phyloP scores from a whole-genome alignment of 2,329 filamentous ascomycete species.

The Dothideomycetidae sp. region DNA sequence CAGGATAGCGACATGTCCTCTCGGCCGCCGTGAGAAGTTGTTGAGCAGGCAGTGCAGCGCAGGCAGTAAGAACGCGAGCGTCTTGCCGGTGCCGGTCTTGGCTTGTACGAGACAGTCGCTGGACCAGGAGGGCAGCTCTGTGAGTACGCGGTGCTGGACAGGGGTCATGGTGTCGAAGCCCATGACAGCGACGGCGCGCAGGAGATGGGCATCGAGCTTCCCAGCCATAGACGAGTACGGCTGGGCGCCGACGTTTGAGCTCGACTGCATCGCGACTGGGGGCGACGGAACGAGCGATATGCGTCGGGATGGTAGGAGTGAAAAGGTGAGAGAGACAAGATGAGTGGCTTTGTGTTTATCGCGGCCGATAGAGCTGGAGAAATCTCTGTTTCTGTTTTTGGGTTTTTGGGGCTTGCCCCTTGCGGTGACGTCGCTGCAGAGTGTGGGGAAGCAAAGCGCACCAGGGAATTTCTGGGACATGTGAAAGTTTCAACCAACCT shows the following conservation, averaged over 20 bases:
- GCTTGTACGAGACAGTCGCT: slow-evolving; percentile 48
- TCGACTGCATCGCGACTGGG: too few species aligned
- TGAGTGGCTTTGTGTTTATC: too few species aligned
- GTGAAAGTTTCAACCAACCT: too few species aligned
- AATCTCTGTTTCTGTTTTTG: too few species aligned
- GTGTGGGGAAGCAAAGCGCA: too few species aligned
- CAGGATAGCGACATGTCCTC: slow-evolving; percentile 75
- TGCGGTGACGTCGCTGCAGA: too few species aligned
- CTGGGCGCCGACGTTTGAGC: slow-evolving; percentile 1
- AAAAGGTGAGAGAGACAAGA: too few species aligned
- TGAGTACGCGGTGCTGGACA: slow-evolving; percentile 40
- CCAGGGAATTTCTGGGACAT: too few species aligned
- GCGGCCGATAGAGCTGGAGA: too few species aligned
- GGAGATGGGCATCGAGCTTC: slow-evolving; percentile 2
- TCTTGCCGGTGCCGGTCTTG: slow-evolving; percentile 88
- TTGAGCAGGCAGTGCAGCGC: slow-evolving; percentile 74
- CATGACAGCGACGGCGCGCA: slow-evolving; percentile 2
- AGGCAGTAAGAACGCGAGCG: slow-evolving; percentile 78
- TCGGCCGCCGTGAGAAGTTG: slow-evolving; percentile 53
- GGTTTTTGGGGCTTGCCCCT: too few species aligned
- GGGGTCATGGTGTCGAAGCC: slow-evolving; percentile 33
- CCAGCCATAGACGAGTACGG: slow-evolving; percentile 6
- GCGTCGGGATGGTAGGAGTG: too few species aligned
- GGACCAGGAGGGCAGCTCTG: slow-evolving; percentile 34
- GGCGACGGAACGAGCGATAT: too few species aligned